Evolutionary conservation across 768 basidiomycete species (phyloP).

Genomic region (Boletellus ananas): DNA sequence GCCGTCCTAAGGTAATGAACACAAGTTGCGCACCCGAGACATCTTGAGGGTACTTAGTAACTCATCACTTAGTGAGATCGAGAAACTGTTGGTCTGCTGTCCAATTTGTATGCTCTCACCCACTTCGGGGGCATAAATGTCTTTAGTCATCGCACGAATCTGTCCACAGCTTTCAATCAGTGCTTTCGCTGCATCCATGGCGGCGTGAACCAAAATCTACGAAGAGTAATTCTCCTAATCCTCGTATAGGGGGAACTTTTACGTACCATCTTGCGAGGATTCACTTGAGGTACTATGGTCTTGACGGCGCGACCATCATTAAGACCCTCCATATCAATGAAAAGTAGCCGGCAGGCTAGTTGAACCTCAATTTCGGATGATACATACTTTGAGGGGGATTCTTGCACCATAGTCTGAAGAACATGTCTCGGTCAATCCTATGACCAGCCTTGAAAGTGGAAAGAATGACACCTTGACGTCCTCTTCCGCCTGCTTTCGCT

Average conservation of each 20-base stretch:
- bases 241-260: neutral
- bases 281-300: conserved; percentile 93
- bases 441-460: neutral
- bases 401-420: conserved; percentile 65
- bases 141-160: conserved; percentile 87
- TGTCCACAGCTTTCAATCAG: conserved; percentile 79
- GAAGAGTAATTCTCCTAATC: neutral
- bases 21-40: conserved; percentile 67
- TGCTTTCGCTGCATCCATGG: conserved; percentile 58
- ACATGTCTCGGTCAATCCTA: conserved; percentile 6
- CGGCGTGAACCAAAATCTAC: conserved; percentile 88
- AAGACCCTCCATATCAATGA: conserved; percentile 93
- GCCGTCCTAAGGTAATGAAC: neutral
- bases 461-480: conserved; percentile 57
- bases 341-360: conserved; percentile 81
- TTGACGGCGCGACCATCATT: conserved; percentile 97
- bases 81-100: conserved; percentile 93
- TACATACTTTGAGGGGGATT: conserved; percentile 90
- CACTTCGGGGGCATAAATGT: conserved; percentile 75
- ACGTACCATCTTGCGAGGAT: conserved; percentile 89
- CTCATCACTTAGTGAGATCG: conserved; percentile 89
- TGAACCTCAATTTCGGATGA: conserved; percentile 73
- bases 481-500: conserved; percentile 64
- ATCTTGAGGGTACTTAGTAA: conserved; percentile 74
- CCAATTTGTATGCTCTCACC: conserved; percentile 88